Percentiles rank a stretch among this genome's conserved stretches.
Conservation (phyloP, 805 yeast genomes). For the Debaryomyces prosopidis region DNA sequence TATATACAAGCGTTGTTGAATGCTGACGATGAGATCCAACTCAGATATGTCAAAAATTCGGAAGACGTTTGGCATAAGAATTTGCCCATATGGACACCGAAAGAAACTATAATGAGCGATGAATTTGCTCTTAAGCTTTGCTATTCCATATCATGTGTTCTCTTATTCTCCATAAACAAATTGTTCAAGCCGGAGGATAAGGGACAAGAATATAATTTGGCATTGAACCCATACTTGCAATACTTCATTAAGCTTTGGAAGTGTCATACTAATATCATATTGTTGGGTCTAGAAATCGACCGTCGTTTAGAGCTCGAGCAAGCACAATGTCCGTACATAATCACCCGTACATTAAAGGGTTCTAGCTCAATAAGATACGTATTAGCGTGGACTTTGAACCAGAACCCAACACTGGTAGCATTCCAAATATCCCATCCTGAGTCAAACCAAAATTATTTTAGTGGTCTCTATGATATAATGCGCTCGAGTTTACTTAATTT, state of each 20-base stretch:
- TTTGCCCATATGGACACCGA: slow-evolving; percentile 29
- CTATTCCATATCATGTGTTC: slow-evolving; percentile 32
- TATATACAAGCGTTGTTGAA: slow-evolving; percentile 35
- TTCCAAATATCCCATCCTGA: slow-evolving; percentile 1
- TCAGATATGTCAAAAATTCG: slow-evolving; percentile 44
- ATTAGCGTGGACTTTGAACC: slow-evolving; percentile 55
- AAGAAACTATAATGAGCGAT: slow-evolving; percentile 10
- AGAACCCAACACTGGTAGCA: slow-evolving; percentile 16
- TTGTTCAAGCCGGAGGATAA: slow-evolving; percentile 25
- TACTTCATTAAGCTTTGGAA: slow-evolving; percentile 65
- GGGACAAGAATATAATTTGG: slow-evolving; percentile 32
- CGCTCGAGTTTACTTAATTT: slow-evolving; percentile 61
- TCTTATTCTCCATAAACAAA: slow-evolving; percentile 32
- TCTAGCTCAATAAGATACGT: slow-evolving; percentile 63
- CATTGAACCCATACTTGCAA: slow-evolving; percentile 62
- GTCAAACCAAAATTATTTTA: slow-evolving; percentile 1
- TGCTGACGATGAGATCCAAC: slow-evolving; percentile 42
- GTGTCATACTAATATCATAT: slow-evolving; percentile 57
- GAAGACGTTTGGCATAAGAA: slow-evolving; percentile 24
- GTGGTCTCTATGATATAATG: slow-evolving; percentile 50
- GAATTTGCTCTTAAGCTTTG: slow-evolving; percentile 24
- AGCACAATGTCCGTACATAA: slow-evolving; percentile 30
- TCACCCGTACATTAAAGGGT: slow-evolving; percentile 50
- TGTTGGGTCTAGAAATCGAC: slow-evolving; percentile 58
- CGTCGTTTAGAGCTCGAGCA: slow-evolving; percentile 32